Evolutionary conservation across 2,329 filamentous ascomycete genomes (phyloP).

Genomic region (Truncatella angustata): DNA sequence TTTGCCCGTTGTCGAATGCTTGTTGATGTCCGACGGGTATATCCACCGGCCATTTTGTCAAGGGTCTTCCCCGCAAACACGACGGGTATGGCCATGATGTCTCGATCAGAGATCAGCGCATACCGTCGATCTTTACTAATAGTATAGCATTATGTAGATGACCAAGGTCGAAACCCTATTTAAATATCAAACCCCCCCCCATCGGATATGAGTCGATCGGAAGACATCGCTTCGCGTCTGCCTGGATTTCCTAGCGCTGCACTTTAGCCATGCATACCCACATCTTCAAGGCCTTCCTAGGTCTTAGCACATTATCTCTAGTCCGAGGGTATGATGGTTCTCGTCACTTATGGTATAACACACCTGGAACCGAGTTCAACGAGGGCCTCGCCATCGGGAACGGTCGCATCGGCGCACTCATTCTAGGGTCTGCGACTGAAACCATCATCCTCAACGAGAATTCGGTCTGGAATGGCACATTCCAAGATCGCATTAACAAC

Average conservation of each 20-base stretch:
- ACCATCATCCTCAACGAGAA: constrained; percentile 44
- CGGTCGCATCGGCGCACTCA: constrained; percentile 4
- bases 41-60: not conserved
- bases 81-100: too few species aligned
- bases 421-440: constrained; percentile 22
- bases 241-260: not conserved
- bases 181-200: too few species aligned
- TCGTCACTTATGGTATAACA: constrained; percentile 3
- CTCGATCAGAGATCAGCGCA: too few species aligned
- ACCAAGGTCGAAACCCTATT: too few species aligned
- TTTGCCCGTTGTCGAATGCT: not conserved
- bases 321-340: not conserved
- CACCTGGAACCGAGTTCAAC: not conserved
- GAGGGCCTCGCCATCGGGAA: constrained; percentile 1
- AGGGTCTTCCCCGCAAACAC: not conserved
- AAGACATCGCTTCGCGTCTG: too few species aligned
- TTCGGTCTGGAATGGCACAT: constrained; percentile 41
- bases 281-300: not conserved
- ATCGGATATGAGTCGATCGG: too few species aligned
- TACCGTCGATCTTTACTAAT: too few species aligned
- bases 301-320: not conserved
- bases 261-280: not conserved
- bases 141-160: too few species aligned
- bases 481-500: constrained; percentile 36
- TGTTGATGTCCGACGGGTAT: not conserved